phyloP scores from a whole-genome alignment of 2,329 filamentous ascomycete species.

The Hortaea sp. region DNA sequence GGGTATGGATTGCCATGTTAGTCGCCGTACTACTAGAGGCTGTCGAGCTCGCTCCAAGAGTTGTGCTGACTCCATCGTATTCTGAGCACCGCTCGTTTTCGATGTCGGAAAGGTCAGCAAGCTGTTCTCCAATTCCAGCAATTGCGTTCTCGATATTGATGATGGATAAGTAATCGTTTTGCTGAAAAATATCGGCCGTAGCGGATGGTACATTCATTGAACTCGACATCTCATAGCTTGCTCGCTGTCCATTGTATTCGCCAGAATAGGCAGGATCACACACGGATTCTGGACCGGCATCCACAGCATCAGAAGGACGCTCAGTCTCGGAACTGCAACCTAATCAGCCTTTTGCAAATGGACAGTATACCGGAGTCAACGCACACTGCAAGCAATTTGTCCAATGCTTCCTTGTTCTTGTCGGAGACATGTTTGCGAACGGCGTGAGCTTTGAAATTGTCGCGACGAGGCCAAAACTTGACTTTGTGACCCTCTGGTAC shows the following conservation, averaged over 20 bases:
- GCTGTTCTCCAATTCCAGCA: conserved; percentile 5
- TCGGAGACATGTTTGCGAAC: conserved; percentile 52
- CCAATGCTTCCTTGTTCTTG: conserved; percentile 33
- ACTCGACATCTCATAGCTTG: background rate
- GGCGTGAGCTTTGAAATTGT: conserved; percentile 81
- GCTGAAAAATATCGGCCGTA: conserved; percentile 1
- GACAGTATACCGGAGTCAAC: background rate
- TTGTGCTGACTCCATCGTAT: conserved; percentile 2
- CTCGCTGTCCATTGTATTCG: background rate
- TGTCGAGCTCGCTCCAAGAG: too few species aligned
- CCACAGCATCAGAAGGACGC: conserved; percentile 4
- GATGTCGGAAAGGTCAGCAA: conserved; percentile 3
- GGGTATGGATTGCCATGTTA: too few species aligned
- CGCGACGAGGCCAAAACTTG: conserved; percentile 70
- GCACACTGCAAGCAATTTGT: conserved; percentile 34
- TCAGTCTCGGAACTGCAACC: conserved; percentile 1
- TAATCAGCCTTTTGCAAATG: conserved; percentile 3
- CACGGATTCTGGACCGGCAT: conserved; percentile 4
- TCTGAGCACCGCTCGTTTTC: conserved; percentile 2
- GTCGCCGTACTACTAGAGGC: too few species aligned
- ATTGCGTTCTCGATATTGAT: background rate
- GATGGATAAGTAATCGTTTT: conserved; percentile 4
- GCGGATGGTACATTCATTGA: background rate
- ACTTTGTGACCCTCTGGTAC: conserved; percentile 45
- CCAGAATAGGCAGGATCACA: background rate